These are phyloP conservation scores for Verticillium longisporum DNA, from an alignment of 2,329 filamentous ascomycete genomes.

Conservation along the genomic window DNA sequence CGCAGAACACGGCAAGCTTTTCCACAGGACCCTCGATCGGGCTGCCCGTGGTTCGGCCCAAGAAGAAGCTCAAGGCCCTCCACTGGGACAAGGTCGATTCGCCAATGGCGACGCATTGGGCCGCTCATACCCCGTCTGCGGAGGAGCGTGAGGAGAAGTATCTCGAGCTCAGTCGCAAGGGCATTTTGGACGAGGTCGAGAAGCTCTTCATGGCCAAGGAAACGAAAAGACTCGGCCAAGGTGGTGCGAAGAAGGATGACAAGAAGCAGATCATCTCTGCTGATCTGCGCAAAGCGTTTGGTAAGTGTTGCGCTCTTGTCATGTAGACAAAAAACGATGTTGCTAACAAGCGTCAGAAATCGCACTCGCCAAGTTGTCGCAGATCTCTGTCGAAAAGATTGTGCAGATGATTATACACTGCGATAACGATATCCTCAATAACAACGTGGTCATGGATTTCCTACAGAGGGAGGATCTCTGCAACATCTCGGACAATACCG, in stretches of 20 bases:
- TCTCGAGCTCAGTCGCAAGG: constrained; percentile 83
- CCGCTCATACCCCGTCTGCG: constrained; percentile 74
- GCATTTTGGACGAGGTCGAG: constrained; percentile 95
- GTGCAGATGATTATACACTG: constrained; percentile 94
- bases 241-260: constrained; percentile 70
- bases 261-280: constrained; percentile 96
- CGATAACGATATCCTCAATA: constrained; percentile 81
- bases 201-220: constrained; percentile 97
- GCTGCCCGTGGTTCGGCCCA: constrained; percentile 77
- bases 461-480: constrained; percentile 87
- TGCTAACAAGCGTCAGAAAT: constrained; percentile 55
- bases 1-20: constrained; percentile 51
- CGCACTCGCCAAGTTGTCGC: constrained; percentile 88
- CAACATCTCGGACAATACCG: constrained; percentile 82
- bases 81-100: constrained; percentile 99
- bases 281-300: constrained; percentile 82
- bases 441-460: constrained; percentile 93
- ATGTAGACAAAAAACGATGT: not conserved
- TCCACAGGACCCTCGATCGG: constrained; percentile 51
- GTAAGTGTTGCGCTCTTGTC: constrained; percentile 33
- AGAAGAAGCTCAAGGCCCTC: constrained; percentile 98
- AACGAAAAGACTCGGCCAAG: constrained; percentile 75
- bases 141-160: constrained; percentile 95
- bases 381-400: constrained; percentile 73
- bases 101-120: constrained; percentile 89